Conservation (phyloP, 805 yeast genomes). For the Tetrapisispora taiwanensis region DNA sequence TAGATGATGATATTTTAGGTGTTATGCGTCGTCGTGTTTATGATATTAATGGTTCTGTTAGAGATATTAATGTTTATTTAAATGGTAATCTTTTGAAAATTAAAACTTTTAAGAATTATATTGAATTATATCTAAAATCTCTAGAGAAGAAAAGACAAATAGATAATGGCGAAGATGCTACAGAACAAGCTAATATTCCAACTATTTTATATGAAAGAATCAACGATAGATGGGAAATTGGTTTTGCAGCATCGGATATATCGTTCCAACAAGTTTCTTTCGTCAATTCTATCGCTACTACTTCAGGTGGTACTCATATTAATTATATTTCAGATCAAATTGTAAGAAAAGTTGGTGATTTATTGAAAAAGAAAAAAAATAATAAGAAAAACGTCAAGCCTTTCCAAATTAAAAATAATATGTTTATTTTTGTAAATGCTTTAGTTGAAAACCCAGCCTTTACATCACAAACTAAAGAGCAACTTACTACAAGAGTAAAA, state of each 20-base stretch:
- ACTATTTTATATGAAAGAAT: constrained; percentile 69
- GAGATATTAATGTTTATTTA: constrained; percentile 66
- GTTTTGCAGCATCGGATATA: constrained; percentile 87
- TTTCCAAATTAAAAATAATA: constrained; percentile 78
- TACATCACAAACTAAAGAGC: constrained; percentile 95
- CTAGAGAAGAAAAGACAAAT: constrained; percentile 38
- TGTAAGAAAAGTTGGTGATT: constrained; percentile 63
- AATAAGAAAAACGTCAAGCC: constrained; percentile 70
- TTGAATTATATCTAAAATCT: constrained; percentile 80
- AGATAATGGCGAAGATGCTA: constrained; percentile 31
- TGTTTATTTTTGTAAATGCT: constrained; percentile 86
- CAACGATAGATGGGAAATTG: constrained; percentile 91
- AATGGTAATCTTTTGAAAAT: constrained; percentile 66
- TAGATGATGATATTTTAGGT: constrained; percentile 76
- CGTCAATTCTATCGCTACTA: constrained; percentile 95
- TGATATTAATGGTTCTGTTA: constrained; percentile 89
- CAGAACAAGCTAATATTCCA: constrained; percentile 31
- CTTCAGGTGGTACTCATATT: constrained; percentile 94
- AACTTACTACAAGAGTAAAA: constrained; percentile 74
- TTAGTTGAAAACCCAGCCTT: constrained; percentile 93
- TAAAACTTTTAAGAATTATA: constrained; percentile 72
- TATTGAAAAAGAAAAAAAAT: constrained; percentile 52
- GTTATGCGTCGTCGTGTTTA: constrained; percentile 88
- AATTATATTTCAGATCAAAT: constrained; percentile 78
- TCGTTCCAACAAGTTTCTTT: constrained; percentile 89